Base-by-base conservation (phyloP, 129 eudicot species). In the Lactuca sativa region DNA sequence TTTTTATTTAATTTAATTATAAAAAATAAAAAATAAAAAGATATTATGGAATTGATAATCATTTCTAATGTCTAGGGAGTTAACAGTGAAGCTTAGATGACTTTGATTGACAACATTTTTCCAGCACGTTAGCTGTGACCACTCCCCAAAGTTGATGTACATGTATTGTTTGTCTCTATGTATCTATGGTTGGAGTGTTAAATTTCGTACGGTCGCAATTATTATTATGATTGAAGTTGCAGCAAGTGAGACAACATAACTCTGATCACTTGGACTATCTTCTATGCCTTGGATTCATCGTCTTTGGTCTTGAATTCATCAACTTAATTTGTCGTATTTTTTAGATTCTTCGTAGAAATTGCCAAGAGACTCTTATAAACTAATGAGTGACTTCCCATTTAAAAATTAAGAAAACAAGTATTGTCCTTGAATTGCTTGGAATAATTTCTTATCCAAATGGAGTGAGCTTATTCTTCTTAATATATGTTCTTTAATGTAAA, bases 301-400 rank as follows among this genome's bases (percentile, higher is more conserved):
- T 10, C 52, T 47, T 47, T 47, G 52, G 11, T 47, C 52, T 47
- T 47, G 52, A 47, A 47, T 47, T 47, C 52, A 47, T 47, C 52
- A 10, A 47, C 52, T 47, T 34, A 34, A 34, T 34, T 47, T 11
- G 49, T 47, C 52, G 52, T 33, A 10, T 58, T 33, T 37, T 33
- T 47, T 66, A 75, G 48, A 25, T 48, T 67, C 69, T 59, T 9
- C 69, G 40, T 57, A 62, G 74, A 75, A 75, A 49, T 37, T 75
- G 68, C 74, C 30, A 59, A 25, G 74, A 75, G 57, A 11, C 61
- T 56, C 62, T 54, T 13, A n/a, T n/a, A n/a, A 4, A 43, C 7
- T 6, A 38, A 38, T 3, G 34, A 43, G 48, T 18, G 32, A 41
- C 36, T 65, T 66, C 54, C 13, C 12, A 31, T 38, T 56, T 9